Percentiles rank a stretch among this genome's conserved stretches.
These are phyloP conservation scores for Fraxinus velutina DNA, from an alignment of 305 asterid genomes.

Conservation along the genomic window DNA sequence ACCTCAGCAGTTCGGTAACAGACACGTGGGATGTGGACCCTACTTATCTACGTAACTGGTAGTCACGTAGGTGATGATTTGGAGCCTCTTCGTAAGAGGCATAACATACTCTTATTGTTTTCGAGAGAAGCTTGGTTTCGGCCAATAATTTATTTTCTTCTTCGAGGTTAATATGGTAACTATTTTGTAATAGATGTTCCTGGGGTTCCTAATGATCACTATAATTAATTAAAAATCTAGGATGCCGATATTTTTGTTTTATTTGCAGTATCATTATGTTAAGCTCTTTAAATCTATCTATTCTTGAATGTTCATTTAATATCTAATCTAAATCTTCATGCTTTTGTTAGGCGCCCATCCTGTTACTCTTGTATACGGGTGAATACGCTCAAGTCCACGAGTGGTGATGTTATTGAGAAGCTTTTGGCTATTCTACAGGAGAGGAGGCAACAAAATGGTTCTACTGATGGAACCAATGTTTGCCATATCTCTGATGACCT, in stretches of 20 bases:
- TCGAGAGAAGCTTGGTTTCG: background rate
- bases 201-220: background rate
- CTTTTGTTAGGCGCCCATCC: slow-evolving; percentile 68
- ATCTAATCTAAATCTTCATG: slow-evolving; percentile 1
- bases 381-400: slow-evolving; percentile 66
- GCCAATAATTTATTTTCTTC: background rate
- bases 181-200: background rate
- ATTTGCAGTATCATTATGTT: background rate
- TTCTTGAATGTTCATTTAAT: background rate
- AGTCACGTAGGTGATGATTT: no score
- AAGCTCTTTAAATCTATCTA: background rate
- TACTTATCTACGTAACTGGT: no score
- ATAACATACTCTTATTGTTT: background rate
- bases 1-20: no score
- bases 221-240: background rate
- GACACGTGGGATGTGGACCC: no score
- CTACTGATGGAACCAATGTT: slow-evolving; percentile 24
- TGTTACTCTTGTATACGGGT: slow-evolving; percentile 94
- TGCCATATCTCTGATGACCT: slow-evolving; percentile 18
- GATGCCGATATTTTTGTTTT: slow-evolving; percentile 5
- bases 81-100: no score
- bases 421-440: slow-evolving; percentile 54
- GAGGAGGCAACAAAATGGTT: slow-evolving; percentile 35
- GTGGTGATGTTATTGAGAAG: slow-evolving; percentile 62
- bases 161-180: background rate